Percentiles rank a stretch among this genome's conserved stretches.
These are phyloP conservation scores for Fusarium musae DNA, from an alignment of 2,329 filamentous ascomycete genomes.

Conservation along the genomic window DNA sequence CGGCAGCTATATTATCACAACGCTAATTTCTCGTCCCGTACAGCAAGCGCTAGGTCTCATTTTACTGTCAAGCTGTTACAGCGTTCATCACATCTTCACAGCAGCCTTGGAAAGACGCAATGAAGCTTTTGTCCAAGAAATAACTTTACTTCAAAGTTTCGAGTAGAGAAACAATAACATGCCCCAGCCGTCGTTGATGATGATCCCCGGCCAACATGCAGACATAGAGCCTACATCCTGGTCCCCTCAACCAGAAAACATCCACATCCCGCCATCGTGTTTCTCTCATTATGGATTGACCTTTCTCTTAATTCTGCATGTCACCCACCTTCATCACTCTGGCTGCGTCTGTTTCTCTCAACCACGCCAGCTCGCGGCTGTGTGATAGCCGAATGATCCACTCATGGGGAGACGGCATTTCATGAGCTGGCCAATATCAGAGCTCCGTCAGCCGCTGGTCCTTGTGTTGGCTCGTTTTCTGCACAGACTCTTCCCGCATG, in stretches of 20 bases:
- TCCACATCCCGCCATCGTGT: slow-evolving; percentile 31
- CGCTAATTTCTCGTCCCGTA: slow-evolving; percentile 22
- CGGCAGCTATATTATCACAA: slow-evolving; percentile 34
- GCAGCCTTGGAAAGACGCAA: not conserved
- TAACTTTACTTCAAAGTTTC: not conserved
- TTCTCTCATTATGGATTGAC: slow-evolving; percentile 18
- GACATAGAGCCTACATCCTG: slow-evolving; percentile 9
- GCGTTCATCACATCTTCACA: not conserved
- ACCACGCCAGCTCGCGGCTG: slow-evolving; percentile 39
- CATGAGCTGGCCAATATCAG: slow-evolving; percentile 64
- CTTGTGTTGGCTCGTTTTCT: slow-evolving; percentile 38
- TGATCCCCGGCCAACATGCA: slow-evolving; percentile 15
- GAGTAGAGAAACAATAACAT: slow-evolving; percentile 16
- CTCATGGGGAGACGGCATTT: slow-evolving; percentile 41
- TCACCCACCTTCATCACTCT: slow-evolving; percentile 39
- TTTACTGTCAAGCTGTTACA: not conserved
- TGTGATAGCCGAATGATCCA: slow-evolving; percentile 44
- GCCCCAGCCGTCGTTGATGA: slow-evolving; percentile 15
- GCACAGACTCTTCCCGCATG: slow-evolving; percentile 45
- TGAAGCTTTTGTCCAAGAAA: not conserved
- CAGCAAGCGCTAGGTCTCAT: slow-evolving; percentile 11
- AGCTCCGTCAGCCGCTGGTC: slow-evolving; percentile 58
- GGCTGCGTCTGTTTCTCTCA: slow-evolving; percentile 36
- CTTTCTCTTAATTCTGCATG: slow-evolving; percentile 39
- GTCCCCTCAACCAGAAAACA: slow-evolving; percentile 10